Percentiles rank a stretch among this genome's conserved stretches.
Conservation (phyloP, 1,139 yeast genomes). For the Taphrina deformans region DNA sequence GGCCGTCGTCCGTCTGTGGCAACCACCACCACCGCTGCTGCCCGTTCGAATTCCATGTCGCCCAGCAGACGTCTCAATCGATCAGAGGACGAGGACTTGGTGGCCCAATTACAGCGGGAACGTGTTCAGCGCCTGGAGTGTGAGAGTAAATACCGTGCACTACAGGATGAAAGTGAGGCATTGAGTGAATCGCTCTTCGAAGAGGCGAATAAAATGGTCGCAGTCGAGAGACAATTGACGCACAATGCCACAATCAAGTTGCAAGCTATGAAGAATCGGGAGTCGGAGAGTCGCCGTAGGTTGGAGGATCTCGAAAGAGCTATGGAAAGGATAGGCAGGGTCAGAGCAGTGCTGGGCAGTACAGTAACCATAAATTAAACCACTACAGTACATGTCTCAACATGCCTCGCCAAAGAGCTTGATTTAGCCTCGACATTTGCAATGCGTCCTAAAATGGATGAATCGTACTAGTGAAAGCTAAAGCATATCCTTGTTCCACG, state of each 20-base stretch:
- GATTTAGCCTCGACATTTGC: too few species aligned
- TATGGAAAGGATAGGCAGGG: conserved; percentile 13
- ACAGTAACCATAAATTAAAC: not conserved
- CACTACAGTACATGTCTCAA: too few species aligned
- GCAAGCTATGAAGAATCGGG: conserved; percentile 18
- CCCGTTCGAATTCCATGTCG: conserved; percentile 1
- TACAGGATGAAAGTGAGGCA: conserved; percentile 69
- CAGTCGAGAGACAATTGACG: conserved; percentile 39
- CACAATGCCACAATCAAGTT: conserved; percentile 12
- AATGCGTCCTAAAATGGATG: too few species aligned
- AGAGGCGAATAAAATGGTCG: conserved; percentile 71
- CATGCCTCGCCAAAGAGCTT: too few species aligned
- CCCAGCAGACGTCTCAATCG: not conserved
- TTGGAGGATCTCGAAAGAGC: conserved; percentile 23
- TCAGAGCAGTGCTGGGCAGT: conserved; percentile 15
- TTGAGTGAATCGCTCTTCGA: conserved; percentile 64
- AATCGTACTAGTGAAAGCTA: too few species aligned
- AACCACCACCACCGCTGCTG: not conserved
- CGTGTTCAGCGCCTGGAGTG: conserved; percentile 46
- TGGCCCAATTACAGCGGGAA: conserved; percentile 38
- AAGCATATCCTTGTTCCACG: too few species aligned
- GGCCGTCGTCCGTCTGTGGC: conserved; percentile 4
- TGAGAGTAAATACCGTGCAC: conserved; percentile 54
- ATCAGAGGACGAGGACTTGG: conserved; percentile 27
- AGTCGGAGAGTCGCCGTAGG: conserved; percentile 14